Conservation (phyloP, 345 rosid species). For the Schrenkiella parvula region DNA sequence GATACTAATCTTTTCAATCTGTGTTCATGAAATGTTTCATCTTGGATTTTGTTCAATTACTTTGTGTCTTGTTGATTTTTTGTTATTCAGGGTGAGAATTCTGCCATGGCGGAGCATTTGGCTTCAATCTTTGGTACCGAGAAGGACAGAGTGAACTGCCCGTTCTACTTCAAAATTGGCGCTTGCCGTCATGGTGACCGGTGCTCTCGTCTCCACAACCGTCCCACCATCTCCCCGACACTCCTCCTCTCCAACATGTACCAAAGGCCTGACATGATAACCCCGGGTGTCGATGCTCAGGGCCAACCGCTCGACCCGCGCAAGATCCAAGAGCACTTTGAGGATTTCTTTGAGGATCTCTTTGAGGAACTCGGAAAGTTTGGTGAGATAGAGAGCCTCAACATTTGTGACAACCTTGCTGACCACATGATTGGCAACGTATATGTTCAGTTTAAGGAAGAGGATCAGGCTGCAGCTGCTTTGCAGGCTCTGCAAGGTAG, state of each 20-base stretch:
- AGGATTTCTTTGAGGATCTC: slow-evolving; percentile 83
- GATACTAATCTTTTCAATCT: background rate
- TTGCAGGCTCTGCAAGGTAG: slow-evolving; percentile 72
- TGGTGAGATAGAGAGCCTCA: slow-evolving; percentile 84
- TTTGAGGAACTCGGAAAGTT: slow-evolving; percentile 87
- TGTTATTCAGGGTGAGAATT: slow-evolving; percentile 5
- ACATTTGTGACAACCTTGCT: slow-evolving; percentile 84
- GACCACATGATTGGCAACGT: slow-evolving; percentile 94
- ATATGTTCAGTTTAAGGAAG: slow-evolving; percentile 83
- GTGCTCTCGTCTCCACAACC: slow-evolving; percentile 84
- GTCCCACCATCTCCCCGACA: slow-evolving; percentile 78
- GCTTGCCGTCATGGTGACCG: slow-evolving; percentile 94
- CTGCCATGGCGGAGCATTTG: slow-evolving; percentile 89
- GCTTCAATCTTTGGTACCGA: slow-evolving; percentile 88
- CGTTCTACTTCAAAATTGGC: slow-evolving; percentile 85
- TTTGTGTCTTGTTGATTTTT: background rate
- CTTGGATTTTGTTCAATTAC: background rate
- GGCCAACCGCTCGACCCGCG: slow-evolving; percentile 73
- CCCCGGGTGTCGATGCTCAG: slow-evolving; percentile 73
- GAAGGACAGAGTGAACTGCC: slow-evolving; percentile 85
- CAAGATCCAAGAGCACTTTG: slow-evolving; percentile 80
- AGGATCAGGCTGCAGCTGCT: slow-evolving; percentile 88
- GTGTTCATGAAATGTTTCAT: background rate
- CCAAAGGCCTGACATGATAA: slow-evolving; percentile 77
- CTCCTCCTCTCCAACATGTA: slow-evolving; percentile 72